Conservation (phyloP, 768 basidiomycete genomes). For the Rhodocollybia butyracea region DNA sequence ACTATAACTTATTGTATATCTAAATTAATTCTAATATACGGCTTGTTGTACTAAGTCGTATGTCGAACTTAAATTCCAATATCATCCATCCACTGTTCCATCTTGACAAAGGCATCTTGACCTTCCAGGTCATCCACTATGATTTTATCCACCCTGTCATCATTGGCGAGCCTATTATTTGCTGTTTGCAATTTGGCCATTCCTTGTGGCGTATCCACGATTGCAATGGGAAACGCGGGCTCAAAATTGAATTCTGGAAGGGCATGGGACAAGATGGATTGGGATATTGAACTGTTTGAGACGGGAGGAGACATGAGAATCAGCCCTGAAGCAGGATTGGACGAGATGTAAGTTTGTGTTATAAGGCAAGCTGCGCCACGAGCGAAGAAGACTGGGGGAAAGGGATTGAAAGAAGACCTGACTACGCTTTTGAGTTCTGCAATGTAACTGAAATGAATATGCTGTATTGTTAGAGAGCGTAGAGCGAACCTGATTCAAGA, state of each 20-base stretch:
- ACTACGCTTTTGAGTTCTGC: slow-evolving; percentile 43
- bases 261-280: slow-evolving; percentile 27
- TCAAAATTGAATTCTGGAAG: slow-evolving; percentile 58
- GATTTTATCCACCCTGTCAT: slow-evolving; percentile 36
- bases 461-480: not conserved
- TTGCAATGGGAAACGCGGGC: slow-evolving; percentile 56
- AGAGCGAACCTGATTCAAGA: slow-evolving; percentile 36
- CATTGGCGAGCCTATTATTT: slow-evolving; percentile 40
- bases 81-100: slow-evolving; percentile 55
- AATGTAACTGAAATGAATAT: not conserved
- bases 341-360: slow-evolving; percentile 66
- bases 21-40: no score
- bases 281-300: slow-evolving; percentile 32
- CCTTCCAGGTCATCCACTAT: slow-evolving; percentile 31
- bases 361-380: slow-evolving; percentile 48
- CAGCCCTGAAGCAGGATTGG: slow-evolving; percentile 59
- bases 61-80: slow-evolving; percentile 38
- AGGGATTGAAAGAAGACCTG: slow-evolving; percentile 41
- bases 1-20: no score
- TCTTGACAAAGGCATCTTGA: slow-evolving; percentile 33
- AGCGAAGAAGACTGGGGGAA: slow-evolving; percentile 57
- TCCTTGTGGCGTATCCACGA: slow-evolving; percentile 37
- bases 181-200: slow-evolving; percentile 28
- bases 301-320: slow-evolving; percentile 58
- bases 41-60: no score